Base-by-base conservation (phyloP, 1,139 yeast species). In the Hyphopichia wangnamkhiaoensis region DNA sequence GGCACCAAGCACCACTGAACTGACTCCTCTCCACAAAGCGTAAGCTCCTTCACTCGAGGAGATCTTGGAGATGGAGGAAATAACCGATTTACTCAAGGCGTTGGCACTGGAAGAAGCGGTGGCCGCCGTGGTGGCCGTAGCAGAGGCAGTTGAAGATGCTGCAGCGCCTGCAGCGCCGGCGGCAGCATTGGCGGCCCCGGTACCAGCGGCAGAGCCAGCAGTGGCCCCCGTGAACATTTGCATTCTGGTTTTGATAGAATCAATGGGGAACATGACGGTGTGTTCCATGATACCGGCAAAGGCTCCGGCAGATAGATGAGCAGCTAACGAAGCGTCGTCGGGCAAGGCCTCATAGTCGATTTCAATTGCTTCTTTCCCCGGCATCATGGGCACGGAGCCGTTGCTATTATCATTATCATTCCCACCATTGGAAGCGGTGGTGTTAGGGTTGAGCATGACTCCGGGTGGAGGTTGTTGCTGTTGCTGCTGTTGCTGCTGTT, bases 261-360 rank as follows among this genome's bases (percentile, higher is more conserved):
- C 98, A 37, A 93, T 80, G 2, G 98, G 98, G 59, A 84, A 93
- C 96, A 93, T 89, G 31, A 93, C 90, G 2, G 96, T 84, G 61
- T 93, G 98, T 62, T 93, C 98, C 95, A 91, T 90, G 45, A 93
- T 88, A 21, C 98, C 98, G 14, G 98, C 98, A 68, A 89, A 87
- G 0, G 98, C 98, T 13, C 98, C 98, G 2, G 98, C 98, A 13
- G 63, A 59, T 48, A 93, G 73, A 59, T 91, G 95, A 8, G 95
- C 90, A 5, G 80, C 62, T 41, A 93, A 66, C 1, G 97, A 84
- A 12, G 97, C 91, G 54, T 83, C 82, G 32, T 84, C 88, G 1
- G 98, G 98, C 34, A 93, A 75, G 1, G 96, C 84, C 62, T 93
- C 98, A 61, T 93, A 93, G 58, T 91, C 97, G 36, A 84, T 74